Evolutionary conservation across 225 moss, liverwort and hornwort species (phyloP).

Genomic region (Rhytidiadelphus loreus): DNA sequence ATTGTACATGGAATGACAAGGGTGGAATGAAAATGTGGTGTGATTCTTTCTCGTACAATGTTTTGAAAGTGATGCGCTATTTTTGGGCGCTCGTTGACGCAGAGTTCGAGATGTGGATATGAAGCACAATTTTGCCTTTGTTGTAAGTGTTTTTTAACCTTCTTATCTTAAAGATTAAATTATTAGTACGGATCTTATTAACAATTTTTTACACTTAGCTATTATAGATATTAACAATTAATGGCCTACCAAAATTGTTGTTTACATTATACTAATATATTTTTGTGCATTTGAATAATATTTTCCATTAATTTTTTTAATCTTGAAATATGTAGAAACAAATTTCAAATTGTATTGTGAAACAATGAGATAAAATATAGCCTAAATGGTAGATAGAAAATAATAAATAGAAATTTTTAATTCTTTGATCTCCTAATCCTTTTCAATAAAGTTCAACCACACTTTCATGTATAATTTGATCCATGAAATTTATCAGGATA

Average conservation of each 20-base stretch:
- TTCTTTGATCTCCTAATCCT: neutral
- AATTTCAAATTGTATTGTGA: neutral
- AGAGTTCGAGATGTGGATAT: constrained; percentile 99
- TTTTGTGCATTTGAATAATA: neutral
- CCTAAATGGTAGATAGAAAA: neutral
- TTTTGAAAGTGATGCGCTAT: constrained; percentile 85
- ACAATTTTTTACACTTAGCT: neutral
- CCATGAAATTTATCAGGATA: neutral
- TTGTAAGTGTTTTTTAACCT: constrained; percentile 37
- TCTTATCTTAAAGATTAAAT: neutral
- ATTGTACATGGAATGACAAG: constrained; percentile 68
- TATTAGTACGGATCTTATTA: fast-evolving
- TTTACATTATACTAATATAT: neutral
- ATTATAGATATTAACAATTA: neutral
- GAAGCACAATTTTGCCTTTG: constrained; percentile 99
- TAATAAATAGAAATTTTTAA: neutral
- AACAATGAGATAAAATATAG: neutral
- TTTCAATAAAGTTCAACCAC: neutral
- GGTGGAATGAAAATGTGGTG: constrained; percentile 76
- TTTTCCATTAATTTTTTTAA: neutral
- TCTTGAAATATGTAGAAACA: neutral
- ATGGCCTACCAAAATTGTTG: neutral
- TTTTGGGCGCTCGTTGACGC: constrained; percentile 88
- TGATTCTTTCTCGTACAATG: constrained; percentile 83
- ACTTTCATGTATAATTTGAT: neutral